phyloP scores from a whole-genome alignment of 768 basidiomycete genomes.

The Antrodiella citrinella region DNA sequence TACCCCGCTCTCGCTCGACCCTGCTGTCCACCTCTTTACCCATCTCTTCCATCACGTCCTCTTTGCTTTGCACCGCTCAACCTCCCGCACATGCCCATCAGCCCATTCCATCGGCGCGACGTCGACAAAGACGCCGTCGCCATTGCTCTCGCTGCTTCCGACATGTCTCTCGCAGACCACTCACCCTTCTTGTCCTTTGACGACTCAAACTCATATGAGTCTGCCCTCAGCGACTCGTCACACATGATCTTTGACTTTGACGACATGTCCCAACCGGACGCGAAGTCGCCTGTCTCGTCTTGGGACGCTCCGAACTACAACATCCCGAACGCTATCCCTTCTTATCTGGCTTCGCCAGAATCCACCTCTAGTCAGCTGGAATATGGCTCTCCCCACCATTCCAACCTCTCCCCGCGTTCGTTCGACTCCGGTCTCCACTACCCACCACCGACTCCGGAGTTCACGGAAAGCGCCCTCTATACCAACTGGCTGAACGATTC shows the following conservation, averaged over 20 bases:
- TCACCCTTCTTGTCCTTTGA: conserved; percentile 21
- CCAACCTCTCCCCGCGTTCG: conserved; percentile 27
- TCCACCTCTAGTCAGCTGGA: conserved; percentile 34
- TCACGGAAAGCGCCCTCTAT: conserved; percentile 33
- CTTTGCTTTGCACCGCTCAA: conserved; percentile 15
- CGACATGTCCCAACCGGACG: conserved; percentile 26
- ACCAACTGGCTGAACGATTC: conserved; percentile 54
- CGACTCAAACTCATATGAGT: conserved; percentile 24
- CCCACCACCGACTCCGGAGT: conserved; percentile 28
- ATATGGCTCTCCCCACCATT: conserved; percentile 29
- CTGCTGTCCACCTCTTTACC: conserved; percentile 15
- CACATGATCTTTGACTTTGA: conserved; percentile 59
- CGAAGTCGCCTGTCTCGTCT: conserved; percentile 17
- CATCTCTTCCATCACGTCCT: conserved; percentile 22
- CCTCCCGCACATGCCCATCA: conserved; percentile 33
- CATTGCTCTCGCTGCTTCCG: conserved; percentile 18
- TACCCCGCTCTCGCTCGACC: conserved; percentile 11
- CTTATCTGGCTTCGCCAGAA: conserved; percentile 32
- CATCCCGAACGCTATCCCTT: conserved; percentile 30
- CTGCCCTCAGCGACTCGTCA: conserved; percentile 33
- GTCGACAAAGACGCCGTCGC: conserved; percentile 24
- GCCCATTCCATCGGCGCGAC: conserved; percentile 29
- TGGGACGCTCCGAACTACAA: conserved; percentile 37
- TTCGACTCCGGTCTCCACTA: conserved; percentile 27
- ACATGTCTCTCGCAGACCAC: conserved; percentile 21